Evolutionary conservation across 495 filamentous ascomycete species (phyloP).

Genomic region (Hyaloscypha hepaticicola): DNA sequence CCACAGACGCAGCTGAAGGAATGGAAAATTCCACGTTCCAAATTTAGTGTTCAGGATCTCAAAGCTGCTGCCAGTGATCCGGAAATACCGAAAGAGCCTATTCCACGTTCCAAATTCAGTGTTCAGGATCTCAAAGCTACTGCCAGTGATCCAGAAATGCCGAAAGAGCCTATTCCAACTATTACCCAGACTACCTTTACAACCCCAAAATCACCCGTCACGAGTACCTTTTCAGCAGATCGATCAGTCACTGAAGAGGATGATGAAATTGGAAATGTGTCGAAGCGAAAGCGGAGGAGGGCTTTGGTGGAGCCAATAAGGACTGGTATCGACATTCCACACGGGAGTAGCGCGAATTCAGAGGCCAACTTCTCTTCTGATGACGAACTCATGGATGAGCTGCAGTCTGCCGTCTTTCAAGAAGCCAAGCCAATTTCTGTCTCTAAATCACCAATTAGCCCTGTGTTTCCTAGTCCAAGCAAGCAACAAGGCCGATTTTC

Average conservation of each 20-base stretch:
- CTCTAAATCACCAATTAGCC: conserved; percentile 77
- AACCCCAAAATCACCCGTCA: conserved; percentile 26
- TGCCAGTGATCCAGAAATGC: background rate
- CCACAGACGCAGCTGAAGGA: conserved; percentile 3
- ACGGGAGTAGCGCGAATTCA: conserved; percentile 53
- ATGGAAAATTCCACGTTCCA: conserved; percentile 45
- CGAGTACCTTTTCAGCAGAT: conserved; percentile 27
- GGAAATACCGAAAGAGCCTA: conserved; percentile 12
- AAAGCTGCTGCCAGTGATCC: conserved; percentile 15
- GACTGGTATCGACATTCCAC: conserved; percentile 39
- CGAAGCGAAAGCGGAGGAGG: conserved; percentile 45
- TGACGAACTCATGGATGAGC: conserved; percentile 87
- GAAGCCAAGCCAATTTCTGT: conserved; percentile 82
- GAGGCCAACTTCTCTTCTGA: conserved; percentile 72
- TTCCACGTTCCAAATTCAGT: conserved; percentile 51
- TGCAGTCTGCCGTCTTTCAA: conserved; percentile 77
- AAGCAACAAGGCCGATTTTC: conserved; percentile 43
- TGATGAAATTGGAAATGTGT: conserved; percentile 1
- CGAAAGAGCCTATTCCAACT: background rate
- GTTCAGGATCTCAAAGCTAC: conserved; percentile 39
- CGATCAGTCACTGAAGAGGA: conserved; percentile 20
- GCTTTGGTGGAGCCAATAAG: conserved; percentile 55
- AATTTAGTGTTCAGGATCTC: conserved; percentile 48
- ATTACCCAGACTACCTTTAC: background rate
- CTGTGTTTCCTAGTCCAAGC: conserved; percentile 54